phyloP scores from a whole-genome alignment of 2,329 filamentous ascomycete species.

The Colletotrichum noveboracense region DNA sequence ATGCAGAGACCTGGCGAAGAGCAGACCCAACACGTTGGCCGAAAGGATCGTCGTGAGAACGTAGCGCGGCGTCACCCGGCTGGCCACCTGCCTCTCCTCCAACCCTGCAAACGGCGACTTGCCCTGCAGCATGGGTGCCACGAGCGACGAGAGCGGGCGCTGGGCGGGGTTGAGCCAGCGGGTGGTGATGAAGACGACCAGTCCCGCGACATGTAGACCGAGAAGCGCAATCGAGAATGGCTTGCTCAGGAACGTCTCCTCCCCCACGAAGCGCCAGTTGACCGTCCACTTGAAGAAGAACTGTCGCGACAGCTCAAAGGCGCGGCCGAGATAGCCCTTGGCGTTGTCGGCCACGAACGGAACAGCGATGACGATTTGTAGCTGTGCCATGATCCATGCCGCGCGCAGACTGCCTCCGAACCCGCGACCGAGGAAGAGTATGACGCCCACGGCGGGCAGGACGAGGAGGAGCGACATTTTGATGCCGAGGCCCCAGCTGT shows the following conservation, averaged over 20 bases:
- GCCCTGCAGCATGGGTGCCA: conserved; percentile 46
- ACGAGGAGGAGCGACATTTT: conserved; percentile 93
- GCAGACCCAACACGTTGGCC: conserved; percentile 78
- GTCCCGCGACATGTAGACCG: conserved; percentile 66
- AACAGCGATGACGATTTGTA: conserved; percentile 71
- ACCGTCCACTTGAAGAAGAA: conserved; percentile 99
- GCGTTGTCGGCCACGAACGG: conserved; percentile 75
- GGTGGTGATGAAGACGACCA: conserved; percentile 68
- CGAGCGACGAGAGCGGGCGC: conserved; percentile 61
- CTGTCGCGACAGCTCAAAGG: conserved; percentile 88
- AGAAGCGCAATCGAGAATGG: conserved; percentile 73
- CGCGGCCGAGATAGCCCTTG: conserved; percentile 76
- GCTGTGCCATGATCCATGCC: conserved; percentile 73
- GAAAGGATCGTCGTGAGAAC: conserved; percentile 79
- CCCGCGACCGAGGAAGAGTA: conserved; percentile 78
- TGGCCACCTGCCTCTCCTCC: conserved; percentile 63
- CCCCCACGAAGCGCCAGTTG: conserved; percentile 96
- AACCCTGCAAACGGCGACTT: conserved; percentile 49
- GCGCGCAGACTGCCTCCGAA: conserved; percentile 69
- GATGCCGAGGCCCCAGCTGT: conserved; percentile 81
- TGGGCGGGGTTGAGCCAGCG: conserved; percentile 76
- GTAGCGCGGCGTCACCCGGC: conserved; percentile 71
- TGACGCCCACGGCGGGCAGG: conserved; percentile 78
- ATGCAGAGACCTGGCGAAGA: conserved; percentile 88
- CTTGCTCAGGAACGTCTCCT: conserved; percentile 75